Evolutionary conservation across 148 eudicot species (phyloP).

Genomic region (Amaranthus palmeri): DNA sequence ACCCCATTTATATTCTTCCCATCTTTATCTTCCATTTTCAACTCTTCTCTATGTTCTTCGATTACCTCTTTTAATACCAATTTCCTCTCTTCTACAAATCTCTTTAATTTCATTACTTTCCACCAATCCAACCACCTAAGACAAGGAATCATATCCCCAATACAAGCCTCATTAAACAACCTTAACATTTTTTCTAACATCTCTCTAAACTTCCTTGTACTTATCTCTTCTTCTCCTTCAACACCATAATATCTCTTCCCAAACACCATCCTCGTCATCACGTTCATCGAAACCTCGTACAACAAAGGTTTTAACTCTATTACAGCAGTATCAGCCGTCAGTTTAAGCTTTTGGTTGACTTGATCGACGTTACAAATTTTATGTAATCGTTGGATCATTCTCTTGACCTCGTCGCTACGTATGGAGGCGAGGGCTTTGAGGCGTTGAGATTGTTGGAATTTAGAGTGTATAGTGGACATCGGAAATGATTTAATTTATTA

Average conservation of each 20-base stretch:
- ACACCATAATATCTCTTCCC: constrained; percentile 24
- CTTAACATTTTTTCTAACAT: background rate
- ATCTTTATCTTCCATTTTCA: background rate
- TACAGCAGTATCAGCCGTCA: background rate
- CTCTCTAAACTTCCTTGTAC: background rate
- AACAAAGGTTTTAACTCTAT: constrained; percentile 13
- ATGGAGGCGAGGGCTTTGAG: constrained; percentile 13
- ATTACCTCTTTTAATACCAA: background rate
- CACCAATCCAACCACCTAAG: constrained; percentile 5
- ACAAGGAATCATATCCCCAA: constrained; percentile 6
- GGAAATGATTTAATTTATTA: no score
- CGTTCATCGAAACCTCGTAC: constrained; percentile 16
- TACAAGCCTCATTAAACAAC: constrained; percentile 3
- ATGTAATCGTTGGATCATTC: constrained; percentile 10
- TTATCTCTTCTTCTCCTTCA: background rate
- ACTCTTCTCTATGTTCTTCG: background rate
- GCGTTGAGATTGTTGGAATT: no score
- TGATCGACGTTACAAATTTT: background rate
- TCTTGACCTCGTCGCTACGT: constrained; percentile 21
- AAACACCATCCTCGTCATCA: constrained; percentile 26
- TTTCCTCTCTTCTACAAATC: background rate
- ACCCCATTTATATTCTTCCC: background rate
- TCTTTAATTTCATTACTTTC: background rate
- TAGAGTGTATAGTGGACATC: no score
- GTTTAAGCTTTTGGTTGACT: background rate